Percentiles rank a stretch among this genome's conserved stretches.
Evolutionary conservation across 768 basidiomycete species (phyloP).

Genomic region (Suillus luteus): DNA sequence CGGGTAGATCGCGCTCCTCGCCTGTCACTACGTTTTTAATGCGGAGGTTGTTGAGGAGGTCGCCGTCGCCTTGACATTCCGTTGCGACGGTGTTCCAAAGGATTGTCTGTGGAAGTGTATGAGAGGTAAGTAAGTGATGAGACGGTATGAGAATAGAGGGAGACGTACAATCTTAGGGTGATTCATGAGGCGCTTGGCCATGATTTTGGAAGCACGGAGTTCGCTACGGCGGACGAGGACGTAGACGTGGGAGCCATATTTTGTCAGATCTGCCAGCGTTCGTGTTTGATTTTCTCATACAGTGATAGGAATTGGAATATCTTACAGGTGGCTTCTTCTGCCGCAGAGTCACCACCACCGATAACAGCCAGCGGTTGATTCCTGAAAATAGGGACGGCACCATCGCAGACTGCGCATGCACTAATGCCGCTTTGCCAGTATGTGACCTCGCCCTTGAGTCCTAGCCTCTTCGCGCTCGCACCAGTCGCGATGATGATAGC

Average conservation of each 20-base stretch:
- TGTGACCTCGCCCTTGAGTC: constrained; percentile 85
- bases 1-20: constrained; percentile 81
- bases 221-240: constrained; percentile 93
- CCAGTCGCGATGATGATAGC: constrained; percentile 96
- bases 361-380: constrained; percentile 97
- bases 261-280: constrained; percentile 70
- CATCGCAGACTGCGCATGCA: constrained; percentile 98
- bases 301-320: constrained; percentile 14
- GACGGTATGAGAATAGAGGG: not conserved
- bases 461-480: constrained; percentile 91
- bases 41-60: constrained; percentile 82
- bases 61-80: constrained; percentile 94
- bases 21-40: constrained; percentile 82
- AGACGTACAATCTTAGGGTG: constrained; percentile 87
- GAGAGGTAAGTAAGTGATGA: not conserved
- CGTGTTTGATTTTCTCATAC: not conserved
- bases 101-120: constrained; percentile 51
- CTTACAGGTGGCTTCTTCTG: constrained; percentile 98
- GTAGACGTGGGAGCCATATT: constrained; percentile 96
- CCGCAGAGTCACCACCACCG: constrained; percentile 97
- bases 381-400: constrained; percentile 97
- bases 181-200: constrained; percentile 88
- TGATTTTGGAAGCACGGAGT: constrained; percentile 96
- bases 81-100: constrained; percentile 94
- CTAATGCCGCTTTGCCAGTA: constrained; percentile 99